Conservation (phyloP, 2,329 filamentous ascomycete species). For the Tolypocladium ophioglossoides region DNA sequence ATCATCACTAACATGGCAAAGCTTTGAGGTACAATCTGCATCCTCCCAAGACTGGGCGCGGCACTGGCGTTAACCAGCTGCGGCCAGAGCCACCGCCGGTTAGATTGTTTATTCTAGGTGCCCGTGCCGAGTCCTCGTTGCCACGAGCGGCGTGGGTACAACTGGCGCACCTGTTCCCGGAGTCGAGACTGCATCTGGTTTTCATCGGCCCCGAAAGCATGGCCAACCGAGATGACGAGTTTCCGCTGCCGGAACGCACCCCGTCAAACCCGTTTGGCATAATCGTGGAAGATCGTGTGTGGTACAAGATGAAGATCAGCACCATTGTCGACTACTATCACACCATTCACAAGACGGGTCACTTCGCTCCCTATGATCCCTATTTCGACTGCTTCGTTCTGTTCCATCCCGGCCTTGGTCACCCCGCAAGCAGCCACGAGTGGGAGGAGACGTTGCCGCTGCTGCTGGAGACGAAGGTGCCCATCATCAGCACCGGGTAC, state of each 20-base stretch:
- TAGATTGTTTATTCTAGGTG: slow-evolving; percentile 85
- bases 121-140: slow-evolving; percentile 92
- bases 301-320: slow-evolving; percentile 86
- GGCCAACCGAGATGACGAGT: slow-evolving; percentile 86
- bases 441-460: slow-evolving; percentile 87
- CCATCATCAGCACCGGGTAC: slow-evolving; percentile 90
- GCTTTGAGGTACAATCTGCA: slow-evolving; percentile 90
- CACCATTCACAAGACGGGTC: slow-evolving; percentile 80
- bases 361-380: slow-evolving; percentile 91
- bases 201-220: slow-evolving; percentile 96
- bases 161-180: slow-evolving; percentile 88
- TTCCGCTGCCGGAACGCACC: slow-evolving; percentile 79
- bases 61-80: slow-evolving; percentile 64
- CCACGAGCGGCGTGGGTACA: slow-evolving; percentile 92
- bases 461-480: slow-evolving; percentile 89
- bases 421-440: slow-evolving; percentile 86
- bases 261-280: slow-evolving; percentile 83
- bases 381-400: slow-evolving; percentile 98
- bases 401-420: slow-evolving; percentile 93
- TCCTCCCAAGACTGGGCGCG: slow-evolving; percentile 69
- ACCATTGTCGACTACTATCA: slow-evolving; percentile 99
- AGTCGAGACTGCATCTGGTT: slow-evolving; percentile 77
- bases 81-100: slow-evolving; percentile 79
- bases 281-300: slow-evolving; percentile 85
- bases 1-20: slow-evolving; percentile 22